A percentile compares a stretch with the other conserved stretches of the same genome.
Evolutionary conservation across 352 stramenopile genomes (phyloP).

Genomic region (Thraustochytrium sp.): DNA sequence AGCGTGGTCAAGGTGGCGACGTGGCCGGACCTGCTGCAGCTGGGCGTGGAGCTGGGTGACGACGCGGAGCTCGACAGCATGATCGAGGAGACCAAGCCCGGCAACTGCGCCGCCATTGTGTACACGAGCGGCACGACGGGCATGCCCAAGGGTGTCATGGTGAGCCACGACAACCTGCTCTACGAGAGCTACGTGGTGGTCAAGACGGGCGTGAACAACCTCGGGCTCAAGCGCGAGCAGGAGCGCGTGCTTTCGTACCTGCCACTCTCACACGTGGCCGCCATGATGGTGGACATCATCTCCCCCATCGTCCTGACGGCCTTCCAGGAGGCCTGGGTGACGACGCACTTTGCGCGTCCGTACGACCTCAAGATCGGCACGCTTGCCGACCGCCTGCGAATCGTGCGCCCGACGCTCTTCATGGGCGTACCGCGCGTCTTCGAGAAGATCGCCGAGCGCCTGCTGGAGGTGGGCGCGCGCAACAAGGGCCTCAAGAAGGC

Average conservation of each 20-base stretch:
- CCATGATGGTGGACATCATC: conserved; percentile 39
- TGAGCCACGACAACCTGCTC: conserved; percentile 50
- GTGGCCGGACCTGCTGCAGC: conserved; percentile 49
- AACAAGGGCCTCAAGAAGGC: conserved; percentile 55
- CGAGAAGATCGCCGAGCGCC: conserved; percentile 85
- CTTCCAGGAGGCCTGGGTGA: conserved; percentile 44
- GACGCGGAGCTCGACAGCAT: conserved; percentile 43
- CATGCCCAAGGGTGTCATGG: conserved; percentile 54
- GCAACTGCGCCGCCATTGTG: conserved; percentile 48
- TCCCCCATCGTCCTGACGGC: neutral
- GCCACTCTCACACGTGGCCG: conserved; percentile 55
- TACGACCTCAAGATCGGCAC: conserved; percentile 77
- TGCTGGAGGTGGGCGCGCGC: conserved; percentile 49
- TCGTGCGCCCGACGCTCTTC: conserved; percentile 71
- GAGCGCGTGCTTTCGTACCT: conserved; percentile 54
- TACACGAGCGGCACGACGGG: conserved; percentile 61
- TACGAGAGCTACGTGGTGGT: conserved; percentile 23
- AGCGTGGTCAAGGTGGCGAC: conserved; percentile 28
- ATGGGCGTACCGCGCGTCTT: conserved; percentile 79
- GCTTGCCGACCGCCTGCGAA: conserved; percentile 70
- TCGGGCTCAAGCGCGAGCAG: neutral
- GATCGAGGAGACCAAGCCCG: conserved; percentile 44
- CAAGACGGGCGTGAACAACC: conserved; percentile 48
- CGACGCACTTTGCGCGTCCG: conserved; percentile 70
- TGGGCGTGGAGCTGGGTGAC: conserved; percentile 34